Conservation (phyloP, 2,329 filamentous ascomycete species). For the Penicillium fuscoglaucum region DNA sequence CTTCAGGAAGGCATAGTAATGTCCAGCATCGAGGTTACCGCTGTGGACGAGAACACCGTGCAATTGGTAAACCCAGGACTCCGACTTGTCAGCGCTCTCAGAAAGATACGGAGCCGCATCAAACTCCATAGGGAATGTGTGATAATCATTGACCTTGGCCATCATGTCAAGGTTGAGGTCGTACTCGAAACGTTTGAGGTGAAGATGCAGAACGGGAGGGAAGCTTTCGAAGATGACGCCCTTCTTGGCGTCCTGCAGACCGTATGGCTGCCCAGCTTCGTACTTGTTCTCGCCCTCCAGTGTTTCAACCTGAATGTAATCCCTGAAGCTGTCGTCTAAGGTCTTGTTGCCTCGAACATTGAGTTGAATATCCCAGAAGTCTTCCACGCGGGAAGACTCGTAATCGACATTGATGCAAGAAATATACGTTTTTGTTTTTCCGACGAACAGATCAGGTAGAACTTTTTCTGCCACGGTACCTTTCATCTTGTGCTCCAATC, state of each 20-base stretch:
- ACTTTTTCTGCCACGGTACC: slow-evolving; percentile 88
- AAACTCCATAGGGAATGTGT: slow-evolving; percentile 52
- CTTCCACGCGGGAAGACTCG: slow-evolving; percentile 91
- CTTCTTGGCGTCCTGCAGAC: slow-evolving; percentile 94
- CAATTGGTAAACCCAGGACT: slow-evolving; percentile 87
- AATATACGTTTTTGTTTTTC: slow-evolving; percentile 98
- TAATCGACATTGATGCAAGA: slow-evolving; percentile 98
- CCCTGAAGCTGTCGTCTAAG: slow-evolving; percentile 88
- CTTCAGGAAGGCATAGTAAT: slow-evolving; percentile 97
- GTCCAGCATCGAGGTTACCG: slow-evolving; percentile 92
- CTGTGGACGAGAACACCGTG: slow-evolving; percentile 96
- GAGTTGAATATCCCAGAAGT: slow-evolving; percentile 98
- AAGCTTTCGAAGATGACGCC: slow-evolving; percentile 97
- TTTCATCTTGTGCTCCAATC: slow-evolving; percentile 97
- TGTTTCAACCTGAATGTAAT: slow-evolving; percentile 95
- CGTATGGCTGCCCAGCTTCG: slow-evolving; percentile 83
- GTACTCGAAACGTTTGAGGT: slow-evolving; percentile 97
- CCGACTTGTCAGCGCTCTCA: slow-evolving; percentile 79
- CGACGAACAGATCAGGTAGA: slow-evolving; percentile 86
- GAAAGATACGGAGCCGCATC: slow-evolving; percentile 80
- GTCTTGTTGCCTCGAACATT: slow-evolving; percentile 95
- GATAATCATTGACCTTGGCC: slow-evolving; percentile 78
- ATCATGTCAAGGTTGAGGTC: slow-evolving; percentile 94
- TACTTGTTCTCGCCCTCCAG: slow-evolving; percentile 99
- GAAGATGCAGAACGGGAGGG: slow-evolving; percentile 88